These are phyloP conservation scores for Eimeria sp. DNA, from an alignment of 169 alveolate genomes.

Conservation along the genomic window DNA sequence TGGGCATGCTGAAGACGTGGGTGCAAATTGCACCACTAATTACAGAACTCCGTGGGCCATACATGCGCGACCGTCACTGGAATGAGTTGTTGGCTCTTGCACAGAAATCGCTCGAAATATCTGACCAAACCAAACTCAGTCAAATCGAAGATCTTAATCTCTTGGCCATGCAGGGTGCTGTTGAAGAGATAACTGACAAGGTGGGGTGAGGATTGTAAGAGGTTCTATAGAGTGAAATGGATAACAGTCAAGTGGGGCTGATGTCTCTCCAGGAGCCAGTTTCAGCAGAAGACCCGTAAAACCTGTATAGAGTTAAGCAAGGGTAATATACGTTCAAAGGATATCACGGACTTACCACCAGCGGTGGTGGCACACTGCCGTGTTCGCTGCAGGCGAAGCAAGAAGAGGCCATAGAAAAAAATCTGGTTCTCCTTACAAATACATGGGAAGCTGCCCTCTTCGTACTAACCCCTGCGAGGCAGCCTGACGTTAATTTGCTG, in stretches of 20 bases:
- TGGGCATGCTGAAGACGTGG: constrained; percentile 90
- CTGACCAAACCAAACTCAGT: constrained; percentile 91
- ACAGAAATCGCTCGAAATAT: constrained; percentile 88
- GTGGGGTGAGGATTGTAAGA: background rate
- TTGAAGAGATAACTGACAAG: constrained; percentile 96
- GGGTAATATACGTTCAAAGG: background rate
- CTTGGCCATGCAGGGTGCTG: constrained; percentile 93
- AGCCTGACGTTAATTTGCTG: constrained; percentile 93
- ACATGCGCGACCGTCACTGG: constrained; percentile 98
- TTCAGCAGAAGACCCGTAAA: background rate
- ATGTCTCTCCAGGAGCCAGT: too few species aligned
- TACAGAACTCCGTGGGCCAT: constrained; percentile 95
- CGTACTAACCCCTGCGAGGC: constrained; percentile 93
- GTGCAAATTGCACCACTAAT: constrained; percentile 94
- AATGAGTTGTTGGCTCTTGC: constrained; percentile 91
- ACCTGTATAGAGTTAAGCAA: background rate
- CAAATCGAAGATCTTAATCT: constrained; percentile 95
- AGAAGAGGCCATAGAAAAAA: constrained; percentile 97
- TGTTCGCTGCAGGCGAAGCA: constrained; percentile 92
- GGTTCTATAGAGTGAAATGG: background rate
- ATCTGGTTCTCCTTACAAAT: constrained; percentile 92
- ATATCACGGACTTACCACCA: background rate
- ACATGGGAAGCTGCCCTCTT: constrained; percentile 95
- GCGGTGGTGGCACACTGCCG: background rate
- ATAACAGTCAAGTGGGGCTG: background rate